Evolutionary conservation across 1,139 yeast genomes (phyloP).

Genomic region (Candida sp.): DNA sequence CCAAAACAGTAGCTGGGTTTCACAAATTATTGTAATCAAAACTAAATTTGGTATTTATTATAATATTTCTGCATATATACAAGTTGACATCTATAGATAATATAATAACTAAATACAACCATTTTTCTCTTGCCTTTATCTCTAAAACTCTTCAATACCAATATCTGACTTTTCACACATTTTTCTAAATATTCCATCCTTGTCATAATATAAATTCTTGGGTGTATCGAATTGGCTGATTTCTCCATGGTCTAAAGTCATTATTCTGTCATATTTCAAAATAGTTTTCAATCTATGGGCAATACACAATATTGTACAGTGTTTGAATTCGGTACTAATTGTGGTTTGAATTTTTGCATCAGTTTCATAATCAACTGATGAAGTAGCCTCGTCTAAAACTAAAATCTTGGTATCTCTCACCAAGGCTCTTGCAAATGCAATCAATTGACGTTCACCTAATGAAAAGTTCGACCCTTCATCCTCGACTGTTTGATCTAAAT

Average conservation of each 20-base stretch:
- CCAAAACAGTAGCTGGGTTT: neutral
- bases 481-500: conserved; percentile 33
- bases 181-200: conserved; percentile 35
- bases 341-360: conserved; percentile 37
- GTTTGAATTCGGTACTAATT: conserved; percentile 27
- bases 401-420: conserved; percentile 35
- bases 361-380: conserved; percentile 41
- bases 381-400: conserved; percentile 41
- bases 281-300: conserved; percentile 42
- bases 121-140: too few species aligned
- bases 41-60: too few species aligned
- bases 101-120: too few species aligned
- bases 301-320: conserved; percentile 40
- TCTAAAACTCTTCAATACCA: too few species aligned
- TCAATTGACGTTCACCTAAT: conserved; percentile 38
- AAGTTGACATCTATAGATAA: too few species aligned
- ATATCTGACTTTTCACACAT: conserved; percentile 63
- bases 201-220: conserved; percentile 17
- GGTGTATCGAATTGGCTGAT: conserved; percentile 61
- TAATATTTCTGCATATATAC: too few species aligned
- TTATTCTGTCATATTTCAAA: conserved; percentile 31
- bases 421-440: conserved; percentile 40
- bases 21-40: too few species aligned
- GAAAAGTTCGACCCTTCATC: conserved; percentile 40
- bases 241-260: conserved; percentile 49